Base-by-base conservation (phyloP, 768 basidiomycete genomes). In the Pleurotus cornucopiae region DNA sequence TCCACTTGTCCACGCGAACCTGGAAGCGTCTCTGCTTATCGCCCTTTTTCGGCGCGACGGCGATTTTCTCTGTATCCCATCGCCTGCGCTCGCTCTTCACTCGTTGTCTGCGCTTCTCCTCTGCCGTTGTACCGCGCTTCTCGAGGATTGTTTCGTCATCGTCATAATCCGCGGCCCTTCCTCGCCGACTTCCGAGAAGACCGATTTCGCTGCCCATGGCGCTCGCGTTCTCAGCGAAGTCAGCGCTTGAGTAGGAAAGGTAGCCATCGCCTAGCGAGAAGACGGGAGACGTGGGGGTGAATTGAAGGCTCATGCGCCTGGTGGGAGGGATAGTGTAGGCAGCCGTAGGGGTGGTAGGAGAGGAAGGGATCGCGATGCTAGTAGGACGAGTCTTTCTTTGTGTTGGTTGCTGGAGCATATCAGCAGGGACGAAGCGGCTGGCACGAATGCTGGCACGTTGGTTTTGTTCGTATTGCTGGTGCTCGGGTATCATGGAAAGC, bases 281-380 rank as follows among this genome's bases (percentile, higher is more conserved):
- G 52, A 73, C 70, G 1, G 83, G 77, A 0, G 79, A 78, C 0
- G 75, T 74, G 0, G 87, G 85, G 0, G 83, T 81, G 69, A 88
- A 85, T 56, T 84, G 89, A n/a, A 89, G 67, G 60, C 87, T 88
- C 56, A 73, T 67, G 2, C 79, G 73, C 44, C 77, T 69, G 48
- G 58, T 67, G 30, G 64, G 70, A 18, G 62, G 56, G 51, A 66
- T 62, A 6, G 74, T 75, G 20, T 62, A 63, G 1, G 70, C 71
- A 6, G 64, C 56, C 6, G 60, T 56, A 3, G 68, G 63, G 30
- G 60, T 53, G 57, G 68, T 57, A 4, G 71, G 64, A 14, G 73
- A 58, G 46, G 69, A 66, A 61, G 73, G 40, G 57, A 74, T 61
- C 51, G 74, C 66, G 40, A 78, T 71, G 58, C 74, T 71, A 58